These are phyloP conservation scores for Podaxis carcinomalis DNA, from an alignment of 768 basidiomycete genomes.

Conservation along the genomic window DNA sequence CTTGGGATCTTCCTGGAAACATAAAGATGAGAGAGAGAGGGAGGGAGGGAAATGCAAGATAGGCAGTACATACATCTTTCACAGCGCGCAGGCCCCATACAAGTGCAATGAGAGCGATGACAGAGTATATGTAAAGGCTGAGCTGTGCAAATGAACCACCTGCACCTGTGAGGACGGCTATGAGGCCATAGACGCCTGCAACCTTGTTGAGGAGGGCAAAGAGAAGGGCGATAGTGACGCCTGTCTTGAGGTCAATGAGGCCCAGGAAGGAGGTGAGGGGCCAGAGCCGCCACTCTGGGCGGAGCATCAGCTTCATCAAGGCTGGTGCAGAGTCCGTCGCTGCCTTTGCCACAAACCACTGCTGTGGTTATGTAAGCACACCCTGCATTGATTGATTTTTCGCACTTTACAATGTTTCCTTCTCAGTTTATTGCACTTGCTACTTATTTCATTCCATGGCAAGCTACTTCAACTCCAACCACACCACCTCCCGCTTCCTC, in stretches of 20 bases:
- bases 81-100: constrained; percentile 88
- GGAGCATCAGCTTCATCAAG: constrained; percentile 75
- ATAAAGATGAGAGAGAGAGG: constrained; percentile 5
- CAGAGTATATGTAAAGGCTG: constrained; percentile 91
- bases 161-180: constrained; percentile 85
- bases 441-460: constrained; percentile 20
- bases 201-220: constrained; percentile 98
- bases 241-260: constrained; percentile 90
- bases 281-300: constrained; percentile 80
- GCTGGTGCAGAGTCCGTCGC: constrained; percentile 11
- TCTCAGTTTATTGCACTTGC: too few species aligned
- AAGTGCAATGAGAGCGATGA: constrained; percentile 72
- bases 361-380: constrained; percentile 24
- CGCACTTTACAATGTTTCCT: background rate
- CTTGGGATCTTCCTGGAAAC: constrained; percentile 77
- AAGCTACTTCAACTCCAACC: constrained; percentile 81
- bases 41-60: constrained; percentile 4
- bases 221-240: constrained; percentile 80
- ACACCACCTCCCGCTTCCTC: constrained; percentile 69
- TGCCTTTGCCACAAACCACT: constrained; percentile 16
- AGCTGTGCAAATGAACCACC: constrained; percentile 94
- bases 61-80: constrained; percentile 57
- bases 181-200: constrained; percentile 93
- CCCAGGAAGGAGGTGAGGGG: constrained; percentile 82
- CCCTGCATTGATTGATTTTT: constrained; percentile 11